Evolutionary conservation across 1,284 basidiomycete species (phyloP), one percentile per base, ranked within the genome.

Genomic region (Trichosporon faecale): DNA sequence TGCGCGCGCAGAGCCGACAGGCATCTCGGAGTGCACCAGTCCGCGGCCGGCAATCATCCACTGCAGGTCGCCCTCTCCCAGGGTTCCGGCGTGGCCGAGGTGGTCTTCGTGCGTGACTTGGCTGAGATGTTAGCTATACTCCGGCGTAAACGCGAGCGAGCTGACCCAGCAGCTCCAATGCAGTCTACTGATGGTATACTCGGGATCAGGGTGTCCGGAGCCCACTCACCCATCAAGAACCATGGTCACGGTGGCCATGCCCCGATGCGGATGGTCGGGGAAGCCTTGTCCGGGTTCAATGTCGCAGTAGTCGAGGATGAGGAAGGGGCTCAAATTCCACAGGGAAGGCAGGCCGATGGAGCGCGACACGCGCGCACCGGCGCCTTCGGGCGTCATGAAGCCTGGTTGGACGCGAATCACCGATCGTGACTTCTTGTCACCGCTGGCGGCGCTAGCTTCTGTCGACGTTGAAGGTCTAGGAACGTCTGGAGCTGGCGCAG

Each of bases 1-100:
- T 11, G 94, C 95, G 2, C 71, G 68, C 14, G 60, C 27, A 7
- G 46, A 21, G n/a, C 63, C 66, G 8, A 93, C 85, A 1, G 96
- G 95, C 92, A 98, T 97, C 84, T 87, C 93, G 5, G 91, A 90
- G 76, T 94, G 92, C 69, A 94, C 90, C 78, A 82, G 78, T 0
- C 85, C 86, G 67, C 79, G 76, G 0, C 91, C 92, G 12, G 94
- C 94, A 77, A 89, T 91, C 94, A 97, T 97, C 93, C 94, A 97
- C 79, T 97, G 95, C 3, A 96, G 89, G 68, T 93, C 94, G 8
- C 95, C 95, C 2, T 90, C 84, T 49, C 89, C 88, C 71, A 98
- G 91, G 72, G 70, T 69, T 57, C 93, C 93, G 69, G 88, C 87
- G 83, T 98, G 93, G 1, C 95, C 95, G 4, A 90, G 89, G 35